Conservation (phyloP, 441 rosid species). For the Gossypium gossypioides region DNA sequence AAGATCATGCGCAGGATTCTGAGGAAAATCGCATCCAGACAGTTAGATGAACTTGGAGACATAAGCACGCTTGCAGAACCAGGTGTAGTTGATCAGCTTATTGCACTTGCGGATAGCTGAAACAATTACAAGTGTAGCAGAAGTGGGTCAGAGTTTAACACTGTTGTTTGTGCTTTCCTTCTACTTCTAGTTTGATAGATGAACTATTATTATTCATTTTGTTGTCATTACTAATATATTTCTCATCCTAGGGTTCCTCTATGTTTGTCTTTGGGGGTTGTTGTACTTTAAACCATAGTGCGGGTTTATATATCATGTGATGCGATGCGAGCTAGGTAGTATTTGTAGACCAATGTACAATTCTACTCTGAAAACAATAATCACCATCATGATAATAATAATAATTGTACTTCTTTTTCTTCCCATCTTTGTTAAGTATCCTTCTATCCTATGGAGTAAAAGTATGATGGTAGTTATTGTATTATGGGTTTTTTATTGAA, state of each 20-base stretch:
- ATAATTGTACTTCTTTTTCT: background rate
- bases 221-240: background rate
- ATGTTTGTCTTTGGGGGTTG: background rate
- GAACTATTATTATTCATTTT: background rate
- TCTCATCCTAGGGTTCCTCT: background rate
- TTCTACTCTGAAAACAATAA: background rate
- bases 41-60: constrained; percentile 83
- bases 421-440: no score
- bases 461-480: no score
- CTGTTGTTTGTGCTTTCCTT: background rate
- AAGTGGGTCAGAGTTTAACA: background rate
- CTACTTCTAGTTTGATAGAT: background rate
- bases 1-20: constrained; percentile 91
- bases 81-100: constrained; percentile 62
- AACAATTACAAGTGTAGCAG: background rate
- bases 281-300: background rate
- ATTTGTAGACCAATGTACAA: background rate
- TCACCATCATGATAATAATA: background rate
- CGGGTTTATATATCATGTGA: background rate
- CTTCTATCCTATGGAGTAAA: no score
- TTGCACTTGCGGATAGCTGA: constrained; percentile 52
- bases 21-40: constrained; percentile 82
- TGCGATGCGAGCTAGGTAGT: background rate
- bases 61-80: constrained; percentile 92
- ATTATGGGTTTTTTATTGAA: no score